phyloP scores from a whole-genome alignment of 306 rosid genomes.

The Rosa lucieae region DNA sequence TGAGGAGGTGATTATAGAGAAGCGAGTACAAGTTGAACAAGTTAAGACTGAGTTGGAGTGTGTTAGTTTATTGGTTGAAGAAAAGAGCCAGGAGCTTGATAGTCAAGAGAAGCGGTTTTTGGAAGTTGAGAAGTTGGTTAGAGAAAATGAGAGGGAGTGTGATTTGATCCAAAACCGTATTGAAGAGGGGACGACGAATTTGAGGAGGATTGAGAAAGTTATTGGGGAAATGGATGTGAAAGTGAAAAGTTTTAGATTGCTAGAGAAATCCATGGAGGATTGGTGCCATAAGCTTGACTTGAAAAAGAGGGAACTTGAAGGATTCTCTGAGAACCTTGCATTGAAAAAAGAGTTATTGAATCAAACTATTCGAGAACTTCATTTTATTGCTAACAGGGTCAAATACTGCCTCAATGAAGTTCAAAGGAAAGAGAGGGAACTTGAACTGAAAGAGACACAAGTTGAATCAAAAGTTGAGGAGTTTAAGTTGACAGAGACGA shows the following conservation, averaged over 20 bases:
- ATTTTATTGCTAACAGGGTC: neutral
- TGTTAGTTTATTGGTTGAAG: neutral
- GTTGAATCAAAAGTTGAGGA: constrained; percentile 11
- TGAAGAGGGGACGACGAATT: too few species aligned
- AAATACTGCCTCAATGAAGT: neutral
- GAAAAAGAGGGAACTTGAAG: neutral
- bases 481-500: neutral
- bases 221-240: neutral
- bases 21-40: neutral
- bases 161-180: neutral
- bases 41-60: neutral
- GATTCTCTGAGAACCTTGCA: neutral
- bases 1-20: neutral
- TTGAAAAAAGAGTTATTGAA: neutral
- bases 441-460: neutral
- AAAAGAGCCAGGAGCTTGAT: neutral
- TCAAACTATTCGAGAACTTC: neutral
- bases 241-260: neutral
- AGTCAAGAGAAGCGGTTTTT: neutral
- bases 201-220: neutral
- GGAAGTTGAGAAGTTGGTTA: constrained; percentile 8
- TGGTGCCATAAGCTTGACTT: neutral
- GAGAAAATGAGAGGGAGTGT: constrained; percentile 10
- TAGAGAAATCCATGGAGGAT: neutral
- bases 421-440: neutral